These are phyloP conservation scores for Pleurotus giganteus DNA, from an alignment of 768 basidiomycete species.

Conservation along the genomic window DNA sequence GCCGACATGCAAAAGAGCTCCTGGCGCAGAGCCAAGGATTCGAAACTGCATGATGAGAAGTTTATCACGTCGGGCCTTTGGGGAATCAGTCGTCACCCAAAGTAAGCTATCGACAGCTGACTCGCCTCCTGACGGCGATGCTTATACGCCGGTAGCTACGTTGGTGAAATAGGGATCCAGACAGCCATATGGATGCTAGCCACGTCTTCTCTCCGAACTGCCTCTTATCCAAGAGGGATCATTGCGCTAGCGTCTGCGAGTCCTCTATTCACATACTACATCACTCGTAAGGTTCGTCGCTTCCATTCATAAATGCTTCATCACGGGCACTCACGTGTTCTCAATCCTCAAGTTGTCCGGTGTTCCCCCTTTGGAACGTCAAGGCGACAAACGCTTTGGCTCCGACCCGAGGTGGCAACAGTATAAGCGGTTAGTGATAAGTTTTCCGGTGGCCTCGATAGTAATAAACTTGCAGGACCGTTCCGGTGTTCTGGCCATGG, in stretches of 20 bases:
- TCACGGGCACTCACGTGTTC: neutral
- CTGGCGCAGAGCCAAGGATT: constrained; percentile 59
- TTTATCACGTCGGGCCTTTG: constrained; percentile 72
- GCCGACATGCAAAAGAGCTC: constrained; percentile 65
- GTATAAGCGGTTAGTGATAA: constrained; percentile 49
- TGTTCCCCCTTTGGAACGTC: constrained; percentile 65
- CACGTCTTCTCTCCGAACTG: constrained; percentile 41
- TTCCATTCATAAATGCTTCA: neutral
- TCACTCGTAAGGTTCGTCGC: constrained; percentile 48
- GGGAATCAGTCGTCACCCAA: constrained; percentile 68
- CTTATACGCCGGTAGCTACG: constrained; percentile 45
- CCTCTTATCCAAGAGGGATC: constrained; percentile 42
- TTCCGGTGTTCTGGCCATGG: constrained; percentile 50
- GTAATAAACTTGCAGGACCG: constrained; percentile 25
- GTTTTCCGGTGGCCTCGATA: neutral
- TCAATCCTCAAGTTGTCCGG: constrained; percentile 48
- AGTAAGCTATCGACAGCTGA: constrained; percentile 38
- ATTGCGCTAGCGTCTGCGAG: constrained; percentile 49
- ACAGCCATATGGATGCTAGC: constrained; percentile 63
- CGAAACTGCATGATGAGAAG: constrained; percentile 65
- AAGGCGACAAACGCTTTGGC: constrained; percentile 54
- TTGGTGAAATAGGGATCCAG: constrained; percentile 72
- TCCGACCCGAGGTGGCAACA: constrained; percentile 52
- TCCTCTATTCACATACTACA: constrained; percentile 61
- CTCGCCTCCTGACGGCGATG: neutral